Percentiles rank a stretch among this genome's conserved stretches.
phyloP scores from a whole-genome alignment of 768 basidiomycete species.

The Mycena rebaudengoi region DNA sequence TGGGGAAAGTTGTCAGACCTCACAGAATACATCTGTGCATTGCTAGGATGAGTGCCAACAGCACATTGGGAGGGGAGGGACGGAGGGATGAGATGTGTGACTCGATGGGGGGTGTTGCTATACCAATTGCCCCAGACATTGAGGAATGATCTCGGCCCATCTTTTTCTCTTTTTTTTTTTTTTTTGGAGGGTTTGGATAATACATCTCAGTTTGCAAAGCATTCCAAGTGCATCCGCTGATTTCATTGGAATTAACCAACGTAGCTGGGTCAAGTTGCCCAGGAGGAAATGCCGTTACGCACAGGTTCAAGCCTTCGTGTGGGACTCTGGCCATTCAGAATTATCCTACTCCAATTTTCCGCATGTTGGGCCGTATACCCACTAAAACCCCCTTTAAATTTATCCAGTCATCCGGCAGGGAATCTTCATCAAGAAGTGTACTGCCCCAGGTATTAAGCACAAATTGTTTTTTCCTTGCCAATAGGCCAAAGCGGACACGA shows the following conservation, averaged over 20 bases:
- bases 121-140: too few relatives aligned
- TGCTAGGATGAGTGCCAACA: too few relatives aligned
- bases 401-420: slow-evolving; percentile 24
- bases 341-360: slow-evolving; percentile 11
- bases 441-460: slow-evolving; percentile 23
- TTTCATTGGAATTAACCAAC: not conserved
- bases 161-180: slow-evolving; percentile 1
- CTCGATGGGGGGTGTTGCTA: too few relatives aligned
- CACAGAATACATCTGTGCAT: too few relatives aligned
- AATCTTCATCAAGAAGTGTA: slow-evolving; percentile 15
- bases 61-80: too few relatives aligned
- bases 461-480: slow-evolving; percentile 4
- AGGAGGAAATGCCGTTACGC: slow-evolving; percentile 19
- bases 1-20: too few relatives aligned
- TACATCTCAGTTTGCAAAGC: slow-evolving; percentile 8
- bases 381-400: slow-evolving; percentile 24
- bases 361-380: slow-evolving; percentile 18
- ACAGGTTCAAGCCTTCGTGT: slow-evolving; percentile 9
- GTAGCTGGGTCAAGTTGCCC: not conserved
- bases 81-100: too few relatives aligned
- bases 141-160: too few relatives aligned
- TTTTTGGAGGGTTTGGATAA: not conserved
- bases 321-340: slow-evolving; percentile 1
- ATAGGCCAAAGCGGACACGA: not conserved
- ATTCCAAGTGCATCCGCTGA: slow-evolving; percentile 13